Conservation (phyloP, 495 filamentous ascomycete species). For the Hypomontagnella submonticulosa region DNA sequence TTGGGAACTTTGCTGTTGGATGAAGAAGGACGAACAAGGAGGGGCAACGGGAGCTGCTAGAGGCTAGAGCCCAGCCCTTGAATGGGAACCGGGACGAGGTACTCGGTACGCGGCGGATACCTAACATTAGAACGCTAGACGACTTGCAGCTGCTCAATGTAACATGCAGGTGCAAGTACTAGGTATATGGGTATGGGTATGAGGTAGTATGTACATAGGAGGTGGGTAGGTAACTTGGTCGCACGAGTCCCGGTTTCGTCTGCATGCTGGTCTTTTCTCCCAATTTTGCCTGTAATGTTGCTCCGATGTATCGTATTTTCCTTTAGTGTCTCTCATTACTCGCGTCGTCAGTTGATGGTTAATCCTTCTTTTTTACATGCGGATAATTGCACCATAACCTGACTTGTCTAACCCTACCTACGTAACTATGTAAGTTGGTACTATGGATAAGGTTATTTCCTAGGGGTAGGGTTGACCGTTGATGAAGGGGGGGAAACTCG, state of each 20-base stretch:
- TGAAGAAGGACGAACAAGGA: slow-evolving; percentile 17
- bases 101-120: slow-evolving; percentile 32
- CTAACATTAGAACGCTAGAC: background rate
- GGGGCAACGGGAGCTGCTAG: slow-evolving; percentile 15
- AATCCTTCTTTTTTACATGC: slow-evolving; percentile 15
- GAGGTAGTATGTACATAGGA: background rate
- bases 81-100: slow-evolving; percentile 8
- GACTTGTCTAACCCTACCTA: slow-evolving; percentile 6
- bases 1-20: slow-evolving; percentile 24
- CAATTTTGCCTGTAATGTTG: slow-evolving; percentile 43
- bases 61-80: slow-evolving; percentile 4
- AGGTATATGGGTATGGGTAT: too few species aligned
- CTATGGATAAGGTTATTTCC: background rate
- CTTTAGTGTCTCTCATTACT: slow-evolving; percentile 26
- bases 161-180: slow-evolving; percentile 22
- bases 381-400: slow-evolving; percentile 34
- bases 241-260: slow-evolving; percentile 11
- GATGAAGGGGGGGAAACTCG: background rate
- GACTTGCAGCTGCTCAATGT: slow-evolving; percentile 24
- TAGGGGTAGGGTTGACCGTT: background rate
- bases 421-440: background rate
- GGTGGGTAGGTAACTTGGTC: too few species aligned
- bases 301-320: slow-evolving; percentile 9
- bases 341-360: slow-evolving; percentile 28
- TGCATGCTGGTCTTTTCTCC: slow-evolving; percentile 11